phyloP scores from a whole-genome alignment of 169 alveolate species.

The Plasmodium sp. region DNA sequence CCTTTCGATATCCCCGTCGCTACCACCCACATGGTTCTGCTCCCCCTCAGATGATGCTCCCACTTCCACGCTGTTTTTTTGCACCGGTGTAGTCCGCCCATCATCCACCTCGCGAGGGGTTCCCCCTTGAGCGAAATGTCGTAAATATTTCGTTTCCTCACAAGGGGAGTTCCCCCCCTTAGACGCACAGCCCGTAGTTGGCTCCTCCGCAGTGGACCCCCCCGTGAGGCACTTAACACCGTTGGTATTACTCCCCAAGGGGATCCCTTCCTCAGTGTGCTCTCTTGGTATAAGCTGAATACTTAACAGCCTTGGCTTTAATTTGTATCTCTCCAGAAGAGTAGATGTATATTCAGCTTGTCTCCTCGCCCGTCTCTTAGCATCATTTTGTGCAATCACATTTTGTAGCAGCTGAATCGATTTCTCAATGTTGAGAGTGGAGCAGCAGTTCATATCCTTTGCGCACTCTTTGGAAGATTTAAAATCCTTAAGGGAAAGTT shows the following conservation, averaged over 20 bases:
- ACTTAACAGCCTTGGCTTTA: slow-evolving; percentile 20
- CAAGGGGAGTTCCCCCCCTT: background rate
- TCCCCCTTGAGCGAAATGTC: background rate
- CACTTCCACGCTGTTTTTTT: background rate
- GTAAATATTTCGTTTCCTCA: background rate
- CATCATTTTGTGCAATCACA: slow-evolving; percentile 40
- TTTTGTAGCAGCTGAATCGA: slow-evolving; percentile 38
- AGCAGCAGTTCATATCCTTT: background rate
- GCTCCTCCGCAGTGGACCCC: background rate
- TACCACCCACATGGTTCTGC: background rate
- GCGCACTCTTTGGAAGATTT: slow-evolving; percentile 12
- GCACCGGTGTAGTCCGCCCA: background rate
- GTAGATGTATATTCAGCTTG: slow-evolving; percentile 62
- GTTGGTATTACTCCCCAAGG: background rate
- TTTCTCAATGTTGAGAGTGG: slow-evolving; percentile 8
- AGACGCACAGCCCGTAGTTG: background rate
- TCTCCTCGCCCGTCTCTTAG: slow-evolving; percentile 46
- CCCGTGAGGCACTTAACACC: background rate
- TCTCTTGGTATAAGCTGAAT: slow-evolving; percentile 37
- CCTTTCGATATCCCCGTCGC: background rate
- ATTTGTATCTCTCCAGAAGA: background rate
- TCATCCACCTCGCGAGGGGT: background rate
- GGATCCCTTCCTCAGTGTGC: background rate
- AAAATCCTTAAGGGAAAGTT: slow-evolving; percentile 52
- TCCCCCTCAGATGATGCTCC: background rate